Conservation (phyloP, 148 eudicot species). For the Silene conica region DNA sequence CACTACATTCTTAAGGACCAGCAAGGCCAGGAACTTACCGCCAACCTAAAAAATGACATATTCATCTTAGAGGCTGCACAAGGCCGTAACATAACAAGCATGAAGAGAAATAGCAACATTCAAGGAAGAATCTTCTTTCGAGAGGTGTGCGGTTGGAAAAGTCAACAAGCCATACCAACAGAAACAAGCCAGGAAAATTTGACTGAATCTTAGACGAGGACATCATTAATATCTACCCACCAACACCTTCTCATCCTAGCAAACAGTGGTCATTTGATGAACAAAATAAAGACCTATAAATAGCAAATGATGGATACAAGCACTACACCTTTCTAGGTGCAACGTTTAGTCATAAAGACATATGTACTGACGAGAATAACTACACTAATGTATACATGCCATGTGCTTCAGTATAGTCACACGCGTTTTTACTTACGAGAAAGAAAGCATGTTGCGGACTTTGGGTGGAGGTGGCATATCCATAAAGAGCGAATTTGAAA, state of each 20-base stretch:
- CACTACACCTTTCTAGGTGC: background rate
- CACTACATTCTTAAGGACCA: background rate
- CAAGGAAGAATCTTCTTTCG: background rate
- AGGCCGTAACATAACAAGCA: too few relatives aligned
- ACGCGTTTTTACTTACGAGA: conserved; percentile 62
- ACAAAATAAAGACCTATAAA: background rate
- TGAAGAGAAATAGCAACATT: too few relatives aligned
- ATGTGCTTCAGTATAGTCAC: background rate
- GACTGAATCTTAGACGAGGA: background rate
- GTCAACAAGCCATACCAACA: background rate
- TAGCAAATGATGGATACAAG: background rate
- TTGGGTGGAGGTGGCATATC: conserved; percentile 94
- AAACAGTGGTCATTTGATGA: background rate
- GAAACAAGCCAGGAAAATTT: background rate
- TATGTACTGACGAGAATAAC: background rate
- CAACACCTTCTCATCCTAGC: background rate
- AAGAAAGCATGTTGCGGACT: conserved; percentile 98
- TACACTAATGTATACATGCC: background rate
- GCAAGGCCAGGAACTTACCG: background rate
- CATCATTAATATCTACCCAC: background rate
- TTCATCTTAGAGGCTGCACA: too few relatives aligned
- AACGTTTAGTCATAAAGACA: background rate
- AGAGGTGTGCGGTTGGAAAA: background rate
- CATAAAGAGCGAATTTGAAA: conserved; percentile 97
- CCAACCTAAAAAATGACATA: too few relatives aligned